phyloP scores from a whole-genome alignment of 139 green algal species.

The Chlorella sorokiniana region DNA sequence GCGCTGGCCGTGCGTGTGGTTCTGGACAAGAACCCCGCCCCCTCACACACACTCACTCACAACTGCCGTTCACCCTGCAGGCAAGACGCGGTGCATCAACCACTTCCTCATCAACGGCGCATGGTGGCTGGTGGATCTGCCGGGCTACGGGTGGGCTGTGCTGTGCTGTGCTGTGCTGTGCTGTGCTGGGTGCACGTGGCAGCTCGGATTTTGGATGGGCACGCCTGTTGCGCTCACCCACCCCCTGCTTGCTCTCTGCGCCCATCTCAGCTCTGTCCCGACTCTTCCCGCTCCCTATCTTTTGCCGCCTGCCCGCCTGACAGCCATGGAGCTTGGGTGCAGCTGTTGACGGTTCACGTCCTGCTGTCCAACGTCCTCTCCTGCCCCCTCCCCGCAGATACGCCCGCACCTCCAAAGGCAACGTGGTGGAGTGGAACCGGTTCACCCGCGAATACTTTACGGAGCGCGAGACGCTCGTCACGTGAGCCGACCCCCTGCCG shows the following conservation, averaged over 20 bases:
- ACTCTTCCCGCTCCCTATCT: too few relatives aligned
- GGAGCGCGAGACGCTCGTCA: constrained; percentile 75
- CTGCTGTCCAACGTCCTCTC: background rate
- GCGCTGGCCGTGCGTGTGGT: background rate
- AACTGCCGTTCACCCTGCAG: constrained; percentile 53
- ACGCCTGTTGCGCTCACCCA: too few relatives aligned
- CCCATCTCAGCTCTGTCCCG: too few relatives aligned
- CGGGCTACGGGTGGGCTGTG: constrained; percentile 86
- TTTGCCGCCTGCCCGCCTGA: too few relatives aligned
- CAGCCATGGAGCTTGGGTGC: too few relatives aligned
- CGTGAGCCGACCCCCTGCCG: too few relatives aligned
- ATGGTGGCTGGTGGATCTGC: constrained; percentile 96
- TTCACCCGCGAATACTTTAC: constrained; percentile 93
- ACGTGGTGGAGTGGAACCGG: constrained; percentile 72
- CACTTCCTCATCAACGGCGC: constrained; percentile 95
- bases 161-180: background rate
- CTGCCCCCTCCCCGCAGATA: constrained; percentile 56
- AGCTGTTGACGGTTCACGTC: background rate
- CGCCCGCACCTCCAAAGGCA: constrained; percentile 58
- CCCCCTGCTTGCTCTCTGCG: too few relatives aligned
- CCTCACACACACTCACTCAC: background rate
- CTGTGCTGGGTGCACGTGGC: background rate
- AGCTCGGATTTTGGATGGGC: background rate
- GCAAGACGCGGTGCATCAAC: constrained; percentile 96
- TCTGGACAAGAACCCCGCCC: too few relatives aligned